Base-by-base conservation (phyloP, 495 filamentous ascomycete species). In the Cercophora samala region DNA sequence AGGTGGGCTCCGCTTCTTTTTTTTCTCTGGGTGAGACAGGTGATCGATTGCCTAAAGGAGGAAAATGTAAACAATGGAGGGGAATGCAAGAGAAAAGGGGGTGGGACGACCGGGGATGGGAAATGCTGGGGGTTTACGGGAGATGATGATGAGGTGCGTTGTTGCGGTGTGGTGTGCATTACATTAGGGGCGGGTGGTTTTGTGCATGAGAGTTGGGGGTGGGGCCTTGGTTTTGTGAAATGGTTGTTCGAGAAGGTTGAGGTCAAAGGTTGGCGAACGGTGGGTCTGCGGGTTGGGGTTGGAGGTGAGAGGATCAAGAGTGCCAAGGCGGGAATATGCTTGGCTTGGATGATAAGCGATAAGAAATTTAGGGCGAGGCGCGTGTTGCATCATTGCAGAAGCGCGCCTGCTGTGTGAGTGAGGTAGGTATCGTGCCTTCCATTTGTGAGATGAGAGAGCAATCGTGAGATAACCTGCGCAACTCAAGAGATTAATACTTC, bases 261-360 rank as follows among this genome's bases (percentile, higher is more conserved):
- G 37, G 37, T 13, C 13, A 9, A 1, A 46, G 37, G 15, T 46
- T 46, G 37, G 8, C 13, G 37, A 29, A 29, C 26, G 26, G 26
- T 29, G 26, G 26, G 26, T 29, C 26, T 29, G 26, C 26, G 26
- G 37, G 37, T 13, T 46, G 37, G 15, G 37, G 37, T 13, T 46
- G 37, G 37, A 46, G 37, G 15, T 46, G 8, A 9, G 8, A 13
- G 37, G 9, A 46, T 46, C 37, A 17, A n/a, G 37, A 9, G 37
- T 46, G 37, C 37, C 37, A 18, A 46, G 37, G 37, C 26, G 26
- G 26, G 26, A 29, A 1, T 3, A 13, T 11, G 37, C 37, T 13
- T 11, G 13, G 37, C 6, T n/a, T 46, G 9, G 37, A 68, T 56
- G 66, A 68, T 68, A 64, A 68, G 66, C 52, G 4, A 59, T 60